Conservation (phyloP, 2,329 filamentous ascomycete species). For the Trichoderma endophyticum region DNA sequence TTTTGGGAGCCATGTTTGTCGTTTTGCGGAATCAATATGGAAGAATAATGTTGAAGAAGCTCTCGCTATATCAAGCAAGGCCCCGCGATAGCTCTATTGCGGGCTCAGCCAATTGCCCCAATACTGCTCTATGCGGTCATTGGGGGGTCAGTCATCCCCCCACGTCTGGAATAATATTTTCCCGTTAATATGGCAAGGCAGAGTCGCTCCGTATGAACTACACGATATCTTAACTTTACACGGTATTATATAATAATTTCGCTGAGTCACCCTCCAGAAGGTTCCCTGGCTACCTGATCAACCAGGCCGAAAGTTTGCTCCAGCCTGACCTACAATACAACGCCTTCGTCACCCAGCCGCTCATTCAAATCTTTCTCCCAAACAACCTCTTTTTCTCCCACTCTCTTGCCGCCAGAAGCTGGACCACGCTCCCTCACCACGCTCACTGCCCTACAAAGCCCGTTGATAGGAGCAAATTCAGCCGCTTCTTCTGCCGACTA, state of each 20-base stretch:
- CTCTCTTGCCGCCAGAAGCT: conserved; percentile 36
- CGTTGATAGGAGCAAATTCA: conserved; percentile 25
- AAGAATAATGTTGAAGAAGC: not conserved
- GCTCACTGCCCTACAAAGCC: conserved; percentile 21
- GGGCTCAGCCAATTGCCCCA: not conserved
- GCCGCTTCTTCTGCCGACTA: conserved; percentile 36
- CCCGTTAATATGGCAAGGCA: not conserved
- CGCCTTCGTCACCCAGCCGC: conserved; percentile 6
- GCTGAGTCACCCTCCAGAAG: conserved; percentile 14
- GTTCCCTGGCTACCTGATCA: not conserved
- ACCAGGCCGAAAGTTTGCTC: conserved; percentile 1
- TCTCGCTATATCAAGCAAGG: not conserved
- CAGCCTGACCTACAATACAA: conserved; percentile 2
- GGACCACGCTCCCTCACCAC: conserved; percentile 30
- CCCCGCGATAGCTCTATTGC: not conserved
- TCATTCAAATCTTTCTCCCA: conserved; percentile 21
- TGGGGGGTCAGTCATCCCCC: not conserved
- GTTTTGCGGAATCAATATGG: not conserved
- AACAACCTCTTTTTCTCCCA: conserved; percentile 26
- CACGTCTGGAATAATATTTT: not conserved
- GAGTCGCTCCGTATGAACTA: not conserved
- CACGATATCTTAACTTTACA: not conserved
- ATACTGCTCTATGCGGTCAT: not conserved
- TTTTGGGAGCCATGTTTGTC: conserved; percentile 72
- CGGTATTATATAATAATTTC: not conserved